Evolutionary conservation across 768 basidiomycete genomes (phyloP).

Genomic region (Tylopilus balloui): DNA sequence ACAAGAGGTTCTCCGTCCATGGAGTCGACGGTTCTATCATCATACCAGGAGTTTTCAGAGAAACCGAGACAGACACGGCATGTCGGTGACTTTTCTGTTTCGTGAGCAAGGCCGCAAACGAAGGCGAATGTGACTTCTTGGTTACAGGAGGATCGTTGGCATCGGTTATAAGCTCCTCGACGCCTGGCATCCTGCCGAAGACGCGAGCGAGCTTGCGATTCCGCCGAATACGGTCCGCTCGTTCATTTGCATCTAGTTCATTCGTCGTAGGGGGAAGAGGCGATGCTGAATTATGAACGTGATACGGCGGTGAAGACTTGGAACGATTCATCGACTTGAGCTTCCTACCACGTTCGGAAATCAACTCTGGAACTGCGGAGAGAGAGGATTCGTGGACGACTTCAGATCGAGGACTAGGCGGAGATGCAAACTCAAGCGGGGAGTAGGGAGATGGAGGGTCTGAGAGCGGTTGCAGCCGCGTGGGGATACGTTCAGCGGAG

Average conservation of each 20-base stretch:
- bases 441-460: slow-evolving; percentile 28
- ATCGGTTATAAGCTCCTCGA: slow-evolving; percentile 32
- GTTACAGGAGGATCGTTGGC: slow-evolving; percentile 22
- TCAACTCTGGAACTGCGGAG: slow-evolving; percentile 44
- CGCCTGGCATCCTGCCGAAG: slow-evolving; percentile 65
- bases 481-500: slow-evolving; percentile 9
- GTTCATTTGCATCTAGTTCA: slow-evolving; percentile 56
- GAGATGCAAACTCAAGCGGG: slow-evolving; percentile 29
- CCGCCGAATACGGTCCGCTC: slow-evolving; percentile 67
- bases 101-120: slow-evolving; percentile 27
- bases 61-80: slow-evolving; percentile 29
- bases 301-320: slow-evolving; percentile 27
- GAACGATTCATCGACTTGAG: slow-evolving; percentile 24
- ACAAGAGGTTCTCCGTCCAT: slow-evolving; percentile 33
- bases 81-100: slow-evolving; percentile 31
- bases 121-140: slow-evolving; percentile 23
- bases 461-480: slow-evolving; percentile 16
- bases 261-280: slow-evolving; percentile 63
- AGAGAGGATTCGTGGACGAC: slow-evolving; percentile 37
- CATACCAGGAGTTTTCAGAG: slow-evolving; percentile 15
- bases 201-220: slow-evolving; percentile 76
- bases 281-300: slow-evolving; percentile 7
- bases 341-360: slow-evolving; percentile 35
- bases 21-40: slow-evolving; percentile 25
- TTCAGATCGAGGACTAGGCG: slow-evolving; percentile 8